Percentiles rank a stretch among this genome's conserved stretches.
These are phyloP conservation scores for Debaryomyces hansenii DNA, from an alignment of 805 yeast species.

Conservation along the genomic window DNA sequence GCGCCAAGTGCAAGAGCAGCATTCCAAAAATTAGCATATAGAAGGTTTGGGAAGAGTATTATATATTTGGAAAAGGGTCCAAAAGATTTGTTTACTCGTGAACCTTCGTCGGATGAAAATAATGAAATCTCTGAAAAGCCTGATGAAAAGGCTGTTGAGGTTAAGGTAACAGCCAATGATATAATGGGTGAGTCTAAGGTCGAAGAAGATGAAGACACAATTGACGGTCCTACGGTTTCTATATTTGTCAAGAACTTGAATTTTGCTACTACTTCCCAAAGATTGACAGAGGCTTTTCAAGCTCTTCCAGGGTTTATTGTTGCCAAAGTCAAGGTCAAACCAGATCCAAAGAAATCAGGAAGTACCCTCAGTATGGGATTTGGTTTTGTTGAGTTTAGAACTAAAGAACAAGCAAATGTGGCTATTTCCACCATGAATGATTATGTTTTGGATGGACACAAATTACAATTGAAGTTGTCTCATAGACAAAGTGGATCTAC, in stretches of 20 bases:
- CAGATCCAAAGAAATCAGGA: conserved; percentile 74
- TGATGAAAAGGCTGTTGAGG: conserved; percentile 43
- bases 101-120: conserved; percentile 43
- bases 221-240: conserved; percentile 79
- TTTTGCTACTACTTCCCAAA: conserved; percentile 68
- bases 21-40: conserved; percentile 80
- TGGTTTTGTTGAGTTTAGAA: conserved; percentile 89
- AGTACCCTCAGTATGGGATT: conserved; percentile 91
- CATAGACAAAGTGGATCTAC: conserved; percentile 59
- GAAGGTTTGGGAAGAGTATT: conserved; percentile 84
- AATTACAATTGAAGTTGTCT: conserved; percentile 83
- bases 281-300: conserved; percentile 61
- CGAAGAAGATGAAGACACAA: conserved; percentile 34
- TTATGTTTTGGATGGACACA: conserved; percentile 82
- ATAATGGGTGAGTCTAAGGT: conserved; percentile 29
- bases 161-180: conserved; percentile 46
- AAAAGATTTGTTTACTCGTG: conserved; percentile 67
- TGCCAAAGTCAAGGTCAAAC: conserved; percentile 83
- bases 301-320: conserved; percentile 75
- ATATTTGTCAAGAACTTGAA: conserved; percentile 90
- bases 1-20: conserved; percentile 85
- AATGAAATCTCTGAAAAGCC: conserved; percentile 24
- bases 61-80: conserved; percentile 95
- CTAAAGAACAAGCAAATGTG: conserved; percentile 72
- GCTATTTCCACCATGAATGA: conserved; percentile 79